Evolutionary conservation across 2,329 filamentous ascomycete genomes (phyloP), one percentile per base, ranked within the genome.

Genomic region (Sclerotinia sclerotiorum): DNA sequence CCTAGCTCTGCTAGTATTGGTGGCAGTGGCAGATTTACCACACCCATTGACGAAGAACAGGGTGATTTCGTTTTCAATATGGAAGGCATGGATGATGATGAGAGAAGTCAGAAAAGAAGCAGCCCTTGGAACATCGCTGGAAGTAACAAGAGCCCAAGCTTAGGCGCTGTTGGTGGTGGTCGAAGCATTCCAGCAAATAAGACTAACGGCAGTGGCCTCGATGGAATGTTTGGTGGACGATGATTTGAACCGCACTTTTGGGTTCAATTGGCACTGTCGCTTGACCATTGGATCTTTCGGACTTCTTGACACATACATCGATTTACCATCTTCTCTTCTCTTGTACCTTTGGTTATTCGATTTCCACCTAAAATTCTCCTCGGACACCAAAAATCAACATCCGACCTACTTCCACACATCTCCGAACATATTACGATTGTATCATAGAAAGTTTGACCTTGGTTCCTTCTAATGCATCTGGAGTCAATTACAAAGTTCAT

Each of bases 31-130:
- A 81, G 87, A 21, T 88, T 88, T 75, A 87, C 87, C 1, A 88
- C 86, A 0, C 87, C 87, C 3, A 89, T 89, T 70, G 87, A 88
- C 69, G 87, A 89, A 74, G 87, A 89, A 73, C 86, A 89, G 67
- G 81, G 85, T 5, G 84, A 86, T 35, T 88, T 89, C 72, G 84
- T 89, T 19, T 89, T 89, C 76, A 85, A 81, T 74, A 89, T 89
- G 87, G 87, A 89, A 72, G 86, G 82, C 73, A 89, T 89, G 87
- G 87, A 89, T 71, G 85, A 87, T 44, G 79, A 83, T 29, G 78
- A 82, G 64, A 86, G 85, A 78, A 82, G 84, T 67, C 80, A 76
- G 69, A 76, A 77, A 72, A 68, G 73, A 66, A 77, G 74, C 48
- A 76, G 75, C 27, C 75, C 75, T 39, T 77, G 76, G 75, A 74